These are phyloP conservation scores for Xylaria intraflava DNA, from an alignment of 495 filamentous ascomycete species.

Conservation along the genomic window DNA sequence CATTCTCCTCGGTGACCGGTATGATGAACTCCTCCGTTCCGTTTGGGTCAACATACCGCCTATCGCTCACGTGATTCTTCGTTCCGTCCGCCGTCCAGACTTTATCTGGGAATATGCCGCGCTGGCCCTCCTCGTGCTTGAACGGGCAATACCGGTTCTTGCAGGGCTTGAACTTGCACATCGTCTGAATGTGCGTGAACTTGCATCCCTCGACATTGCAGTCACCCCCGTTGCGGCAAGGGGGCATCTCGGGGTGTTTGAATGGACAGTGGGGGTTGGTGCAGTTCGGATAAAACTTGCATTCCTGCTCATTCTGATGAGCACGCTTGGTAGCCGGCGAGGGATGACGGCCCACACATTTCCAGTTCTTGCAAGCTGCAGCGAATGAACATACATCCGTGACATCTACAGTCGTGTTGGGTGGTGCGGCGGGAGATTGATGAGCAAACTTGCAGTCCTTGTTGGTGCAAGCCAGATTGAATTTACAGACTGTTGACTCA, in stretches of 20 bases:
- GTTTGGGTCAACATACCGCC: constrained; percentile 77
- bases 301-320: constrained; percentile 77
- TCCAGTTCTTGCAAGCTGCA: constrained; percentile 87
- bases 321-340: constrained; percentile 75
- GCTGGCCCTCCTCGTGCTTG: constrained; percentile 88
- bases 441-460: constrained; percentile 88
- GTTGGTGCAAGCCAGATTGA: constrained; percentile 80
- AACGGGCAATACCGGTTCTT: constrained; percentile 76
- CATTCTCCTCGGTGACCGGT: constrained; percentile 43
- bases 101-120: constrained; percentile 74
- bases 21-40: constrained; percentile 70
- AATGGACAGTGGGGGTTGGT: constrained; percentile 80
- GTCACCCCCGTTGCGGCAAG: constrained; percentile 89
- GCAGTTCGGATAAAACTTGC: constrained; percentile 93
- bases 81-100: constrained; percentile 70
- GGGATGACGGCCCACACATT: constrained; percentile 87
- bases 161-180: constrained; percentile 90
- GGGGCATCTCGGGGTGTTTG: constrained; percentile 68
- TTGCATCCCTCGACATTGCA: constrained; percentile 80
- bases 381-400: constrained; percentile 77
- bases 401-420: constrained; percentile 67
- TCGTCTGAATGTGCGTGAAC: constrained; percentile 74
- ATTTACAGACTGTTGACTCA: constrained; percentile 70
- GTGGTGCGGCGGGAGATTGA: constrained; percentile 84
- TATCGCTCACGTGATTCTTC: constrained; percentile 72